These are phyloP conservation scores for Trichoderma sp. DNA, from an alignment of 2,329 filamentous ascomycete species.

Conservation along the genomic window DNA sequence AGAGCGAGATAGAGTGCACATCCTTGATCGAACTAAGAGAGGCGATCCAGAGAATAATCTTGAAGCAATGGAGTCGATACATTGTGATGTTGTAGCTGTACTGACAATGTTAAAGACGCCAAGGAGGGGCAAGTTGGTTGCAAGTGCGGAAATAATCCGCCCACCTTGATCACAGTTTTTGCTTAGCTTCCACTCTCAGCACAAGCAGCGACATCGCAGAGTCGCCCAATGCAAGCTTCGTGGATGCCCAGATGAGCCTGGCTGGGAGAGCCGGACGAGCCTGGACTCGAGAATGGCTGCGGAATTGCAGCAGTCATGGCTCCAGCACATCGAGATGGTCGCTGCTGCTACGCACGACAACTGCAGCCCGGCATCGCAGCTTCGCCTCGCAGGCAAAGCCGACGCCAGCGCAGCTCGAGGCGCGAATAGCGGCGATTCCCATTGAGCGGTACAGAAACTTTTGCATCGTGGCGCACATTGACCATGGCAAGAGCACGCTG, in stretches of 20 bases:
- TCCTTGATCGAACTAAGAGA: neutral
- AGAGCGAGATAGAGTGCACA: neutral
- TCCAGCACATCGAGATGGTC: neutral
- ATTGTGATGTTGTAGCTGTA: neutral
- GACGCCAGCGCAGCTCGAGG: conserved; percentile 35
- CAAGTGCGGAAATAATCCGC: conserved; percentile 14
- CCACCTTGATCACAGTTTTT: neutral
- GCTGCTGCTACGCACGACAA: neutral
- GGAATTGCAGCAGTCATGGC: neutral
- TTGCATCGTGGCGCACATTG: conserved; percentile 97
- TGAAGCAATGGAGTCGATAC: neutral
- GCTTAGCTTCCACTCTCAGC: neutral
- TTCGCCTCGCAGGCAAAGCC: conserved; percentile 27
- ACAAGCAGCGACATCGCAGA: conserved; percentile 1
- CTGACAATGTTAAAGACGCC: neutral
- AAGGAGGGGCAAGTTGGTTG: neutral
- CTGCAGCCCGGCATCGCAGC: neutral
- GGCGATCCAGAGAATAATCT: neutral
- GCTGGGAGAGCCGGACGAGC: conserved; percentile 37
- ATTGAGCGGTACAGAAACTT: conserved; percentile 87
- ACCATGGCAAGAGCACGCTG: conserved; percentile 97
- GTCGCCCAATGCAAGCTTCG: conserved; percentile 17
- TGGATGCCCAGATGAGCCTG: conserved; percentile 35
- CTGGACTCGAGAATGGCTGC: conserved; percentile 37
- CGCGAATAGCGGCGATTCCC: conserved; percentile 68